Evolutionary conservation across 768 basidiomycete genomes (phyloP).

Genomic region (Termitomyces sp.): DNA sequence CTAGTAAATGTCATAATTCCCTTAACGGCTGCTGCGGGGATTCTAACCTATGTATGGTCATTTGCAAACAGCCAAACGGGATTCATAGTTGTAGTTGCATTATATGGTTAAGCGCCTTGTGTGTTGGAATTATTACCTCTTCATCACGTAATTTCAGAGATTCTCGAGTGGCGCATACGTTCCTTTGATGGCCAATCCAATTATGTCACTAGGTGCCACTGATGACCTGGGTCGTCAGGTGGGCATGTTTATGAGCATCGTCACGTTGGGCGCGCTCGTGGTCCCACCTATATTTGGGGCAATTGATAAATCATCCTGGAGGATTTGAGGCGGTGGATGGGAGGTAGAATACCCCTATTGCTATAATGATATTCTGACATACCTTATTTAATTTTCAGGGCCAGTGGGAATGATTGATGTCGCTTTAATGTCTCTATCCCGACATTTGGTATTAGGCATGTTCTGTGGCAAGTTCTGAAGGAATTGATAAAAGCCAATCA

Average conservation of each 20-base stretch:
- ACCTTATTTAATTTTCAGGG: constrained; percentile 2
- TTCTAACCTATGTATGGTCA: constrained; percentile 71
- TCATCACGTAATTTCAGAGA: constrained; percentile 24
- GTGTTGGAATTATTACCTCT: background rate
- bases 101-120: constrained; percentile 52
- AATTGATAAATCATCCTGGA: constrained; percentile 47
- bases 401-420: constrained; percentile 18
- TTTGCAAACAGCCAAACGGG: constrained; percentile 42
- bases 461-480: constrained; percentile 17
- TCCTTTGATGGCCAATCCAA: constrained; percentile 54
- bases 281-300: constrained; percentile 77
- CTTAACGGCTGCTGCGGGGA: constrained; percentile 50
- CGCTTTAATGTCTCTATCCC: constrained; percentile 11
- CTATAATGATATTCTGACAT: background rate
- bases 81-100: constrained; percentile 49
- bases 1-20: constrained; percentile 68
- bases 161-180: constrained; percentile 62
- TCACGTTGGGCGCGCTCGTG: constrained; percentile 58
- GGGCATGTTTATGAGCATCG: constrained; percentile 61
- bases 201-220: constrained; percentile 57
- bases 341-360: constrained; percentile 8
- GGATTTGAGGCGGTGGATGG: constrained; percentile 50
- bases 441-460: constrained; percentile 16
- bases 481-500: background rate
- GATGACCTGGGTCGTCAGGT: constrained; percentile 61